A percentile compares a stretch with the other conserved stretches of the same genome.
These are phyloP conservation scores for Hirsutella rhossiliensis DNA, from an alignment of 2,329 filamentous ascomycete species.

Conservation along the genomic window DNA sequence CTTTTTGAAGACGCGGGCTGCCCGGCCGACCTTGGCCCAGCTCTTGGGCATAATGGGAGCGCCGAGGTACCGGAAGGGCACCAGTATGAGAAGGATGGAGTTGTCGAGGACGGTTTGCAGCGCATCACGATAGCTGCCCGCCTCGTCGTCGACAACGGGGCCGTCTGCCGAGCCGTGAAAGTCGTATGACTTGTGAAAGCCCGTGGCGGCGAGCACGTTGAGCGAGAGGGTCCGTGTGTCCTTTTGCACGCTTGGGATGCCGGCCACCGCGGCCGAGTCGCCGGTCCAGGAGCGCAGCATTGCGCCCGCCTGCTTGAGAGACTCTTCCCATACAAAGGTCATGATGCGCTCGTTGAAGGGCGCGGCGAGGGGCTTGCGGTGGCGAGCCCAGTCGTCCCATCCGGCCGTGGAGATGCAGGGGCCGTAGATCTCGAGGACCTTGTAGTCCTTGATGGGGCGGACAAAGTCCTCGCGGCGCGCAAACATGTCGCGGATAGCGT, in stretches of 20 bases:
- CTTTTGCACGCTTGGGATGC: neutral
- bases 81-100: neutral
- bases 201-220: neutral
- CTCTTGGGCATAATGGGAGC: neutral
- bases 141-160: neutral
- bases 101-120: neutral
- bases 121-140: neutral
- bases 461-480: slow-evolving; percentile 2
- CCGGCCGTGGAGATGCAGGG: slow-evolving; percentile 1
- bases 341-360: slow-evolving; percentile 1
- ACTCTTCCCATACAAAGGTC: neutral
- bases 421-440: slow-evolving; percentile 1
- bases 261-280: neutral
- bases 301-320: neutral
- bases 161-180: neutral
- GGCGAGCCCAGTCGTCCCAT: slow-evolving; percentile 1
- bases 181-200: neutral
- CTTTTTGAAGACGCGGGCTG: neutral
- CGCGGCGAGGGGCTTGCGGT: slow-evolving; percentile 1
- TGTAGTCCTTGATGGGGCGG: slow-evolving; percentile 1
- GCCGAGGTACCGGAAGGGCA: neutral
- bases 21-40: neutral
- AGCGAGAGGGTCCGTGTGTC: neutral
- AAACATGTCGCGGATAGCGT: slow-evolving; percentile 1
- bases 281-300: neutral